Base-by-base conservation (phyloP, 768 basidiomycete species). In the Tricholoma matsutake region DNA sequence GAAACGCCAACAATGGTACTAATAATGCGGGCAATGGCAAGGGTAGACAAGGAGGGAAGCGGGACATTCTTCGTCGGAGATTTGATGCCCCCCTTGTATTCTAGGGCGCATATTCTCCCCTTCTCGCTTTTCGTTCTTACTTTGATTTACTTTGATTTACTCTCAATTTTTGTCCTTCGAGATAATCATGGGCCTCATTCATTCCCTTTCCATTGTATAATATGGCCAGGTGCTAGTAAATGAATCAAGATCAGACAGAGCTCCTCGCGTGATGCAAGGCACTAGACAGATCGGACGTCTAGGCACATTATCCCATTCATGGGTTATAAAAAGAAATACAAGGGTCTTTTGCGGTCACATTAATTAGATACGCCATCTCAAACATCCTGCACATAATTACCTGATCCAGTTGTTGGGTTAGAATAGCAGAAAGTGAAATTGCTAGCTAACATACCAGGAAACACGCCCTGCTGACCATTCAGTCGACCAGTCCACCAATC, bases 401-500 rank as follows among this genome's bases (percentile, higher is more conserved):
- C 87, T 88, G 61, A 57, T 22, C 29, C 18, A 54, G 11, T 31
- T 43, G 57, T 56, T 66, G 54, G 55, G 59, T 59, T 55, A 35
- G 52, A 54, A 58, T 39, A 13, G 16, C 29, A n/a, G 22, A 58
- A 32, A 35, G 47, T 20, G 7, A 49, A 32, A 47, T 28, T 31
- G 51, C 25, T 65, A 8, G n/a, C 16, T 28, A n/a, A 53, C 72
- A 71, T 76, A 84, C 91, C 92, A 58, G 96, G 96, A 76, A 98
- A 98, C 14, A 95, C 90, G 7, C 96, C 96, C 71, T 92, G 85
- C 63, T 73, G 71, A 6, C 94, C 94, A 64, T 92, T 86, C 65
- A 96, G 57, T 68, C 84, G 82, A 6, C 96, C 96, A 28, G 95
- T 97, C 96, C 96, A 98, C 96, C 96, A 98, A 70, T 98, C 96